Evolutionary conservation across 306 rosid species (phyloP).

Genomic region (Adenanthera pavonina): DNA sequence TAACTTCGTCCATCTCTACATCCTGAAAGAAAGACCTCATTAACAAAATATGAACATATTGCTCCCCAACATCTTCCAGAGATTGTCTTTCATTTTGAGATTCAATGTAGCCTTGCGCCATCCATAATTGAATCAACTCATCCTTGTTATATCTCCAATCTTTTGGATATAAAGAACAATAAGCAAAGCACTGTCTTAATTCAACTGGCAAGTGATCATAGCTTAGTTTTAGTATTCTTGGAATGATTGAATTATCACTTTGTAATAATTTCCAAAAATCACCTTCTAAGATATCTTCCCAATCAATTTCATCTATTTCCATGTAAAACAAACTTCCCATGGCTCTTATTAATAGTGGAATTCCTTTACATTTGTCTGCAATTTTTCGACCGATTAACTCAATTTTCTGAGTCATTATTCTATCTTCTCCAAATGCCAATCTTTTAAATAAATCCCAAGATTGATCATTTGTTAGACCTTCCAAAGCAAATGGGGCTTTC

Average conservation of each 20-base stretch:
- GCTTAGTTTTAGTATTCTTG: background rate
- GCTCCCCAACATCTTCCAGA: background rate
- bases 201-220: background rate
- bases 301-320: background rate
- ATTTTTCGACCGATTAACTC: background rate
- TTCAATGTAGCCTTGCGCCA: background rate
- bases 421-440: background rate
- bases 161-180: slow-evolving; percentile 20
- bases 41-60: background rate
- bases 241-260: background rate
- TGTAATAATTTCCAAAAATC: background rate
- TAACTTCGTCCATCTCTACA: background rate
- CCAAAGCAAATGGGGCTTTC: background rate
- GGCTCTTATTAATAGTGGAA: background rate
- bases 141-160: background rate
- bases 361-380: background rate
- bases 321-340: background rate
- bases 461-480: background rate
- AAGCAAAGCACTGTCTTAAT: background rate
- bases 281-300: background rate
- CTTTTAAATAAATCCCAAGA: background rate
- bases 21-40: slow-evolving; percentile 1
- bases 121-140: background rate
- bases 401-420: background rate
- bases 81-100: background rate